Conservation (phyloP, 192 early-diverging fungal genomes). For the Coemansia sp. region DNA sequence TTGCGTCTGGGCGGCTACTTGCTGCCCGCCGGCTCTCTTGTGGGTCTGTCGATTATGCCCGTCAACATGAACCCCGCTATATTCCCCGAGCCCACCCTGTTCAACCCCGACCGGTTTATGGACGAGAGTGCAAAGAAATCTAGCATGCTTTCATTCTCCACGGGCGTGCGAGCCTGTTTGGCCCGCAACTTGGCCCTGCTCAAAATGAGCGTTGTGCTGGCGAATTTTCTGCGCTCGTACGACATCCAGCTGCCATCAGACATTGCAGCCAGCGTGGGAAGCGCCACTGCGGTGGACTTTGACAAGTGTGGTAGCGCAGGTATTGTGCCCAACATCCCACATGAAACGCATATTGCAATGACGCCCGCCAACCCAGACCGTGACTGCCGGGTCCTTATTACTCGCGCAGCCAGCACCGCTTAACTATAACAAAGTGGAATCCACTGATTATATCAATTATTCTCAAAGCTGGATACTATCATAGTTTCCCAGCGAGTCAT, state of each 20-base stretch:
- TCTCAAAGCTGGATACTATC: too few relatives aligned
- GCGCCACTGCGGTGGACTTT: neutral
- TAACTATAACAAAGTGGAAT: neutral
- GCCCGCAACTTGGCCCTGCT: conserved; percentile 54
- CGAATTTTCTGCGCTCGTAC: conserved; percentile 42
- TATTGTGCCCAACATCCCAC: conserved; percentile 21
- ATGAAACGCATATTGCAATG: conserved; percentile 32
- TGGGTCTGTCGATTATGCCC: conserved; percentile 31
- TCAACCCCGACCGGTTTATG: conserved; percentile 54
- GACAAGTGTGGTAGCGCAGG: conserved; percentile 1
- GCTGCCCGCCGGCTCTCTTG: conserved; percentile 47
- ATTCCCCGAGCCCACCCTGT: conserved; percentile 15
- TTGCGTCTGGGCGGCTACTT: conserved; percentile 37
- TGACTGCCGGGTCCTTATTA: conserved; percentile 33
- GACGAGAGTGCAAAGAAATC: neutral
- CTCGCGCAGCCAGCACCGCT: neutral
- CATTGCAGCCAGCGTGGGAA: neutral
- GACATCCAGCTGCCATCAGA: conserved; percentile 12
- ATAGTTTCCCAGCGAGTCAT: too few relatives aligned
- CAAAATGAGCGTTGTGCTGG: conserved; percentile 52
- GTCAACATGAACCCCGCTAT: conserved; percentile 32
- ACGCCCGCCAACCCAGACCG: conserved; percentile 36
- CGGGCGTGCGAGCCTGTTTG: conserved; percentile 55
- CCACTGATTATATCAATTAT: too few relatives aligned
- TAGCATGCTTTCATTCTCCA: conserved; percentile 51